These are phyloP conservation scores for Exophiala viscosa DNA, from an alignment of 2,329 filamentous ascomycete species.

Conservation along the genomic window DNA sequence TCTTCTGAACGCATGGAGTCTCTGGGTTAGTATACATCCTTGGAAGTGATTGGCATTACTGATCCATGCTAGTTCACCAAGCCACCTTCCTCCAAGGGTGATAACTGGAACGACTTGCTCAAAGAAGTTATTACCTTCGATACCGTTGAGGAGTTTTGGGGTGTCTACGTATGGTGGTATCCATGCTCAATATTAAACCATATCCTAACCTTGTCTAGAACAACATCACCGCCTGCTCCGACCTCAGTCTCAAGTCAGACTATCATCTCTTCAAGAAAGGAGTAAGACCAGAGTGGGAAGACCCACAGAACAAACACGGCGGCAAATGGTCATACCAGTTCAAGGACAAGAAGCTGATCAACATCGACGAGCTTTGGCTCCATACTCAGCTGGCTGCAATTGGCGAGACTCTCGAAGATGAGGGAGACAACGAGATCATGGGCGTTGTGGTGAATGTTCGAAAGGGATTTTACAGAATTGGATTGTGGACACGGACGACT, in stretches of 20 bases:
- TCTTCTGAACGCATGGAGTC: slow-evolving; percentile 93
- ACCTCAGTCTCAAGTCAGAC: slow-evolving; percentile 94
- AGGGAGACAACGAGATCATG: slow-evolving; percentile 90
- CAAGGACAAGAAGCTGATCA: slow-evolving; percentile 88
- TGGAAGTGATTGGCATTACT: slow-evolving; percentile 7
- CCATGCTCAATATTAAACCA: not conserved
- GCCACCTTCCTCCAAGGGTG: slow-evolving; percentile 58
- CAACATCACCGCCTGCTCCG: slow-evolving; percentile 94
- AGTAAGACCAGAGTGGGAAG: slow-evolving; percentile 97
- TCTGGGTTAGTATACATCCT: slow-evolving; percentile 66
- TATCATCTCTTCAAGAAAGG: slow-evolving; percentile 99
- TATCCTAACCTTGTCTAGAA: slow-evolving; percentile 58
- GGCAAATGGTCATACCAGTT: slow-evolving; percentile 99
- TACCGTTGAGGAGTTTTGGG: slow-evolving; percentile 99
- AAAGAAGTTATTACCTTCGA: slow-evolving; percentile 99
- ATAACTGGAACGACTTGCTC: slow-evolving; percentile 97
- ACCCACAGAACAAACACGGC: slow-evolving; percentile 96
- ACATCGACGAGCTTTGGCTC: slow-evolving; percentile 94
- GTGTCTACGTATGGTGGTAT: slow-evolving; percentile 76
- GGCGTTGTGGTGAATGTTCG: slow-evolving; percentile 98
- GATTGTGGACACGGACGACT: slow-evolving; percentile 93
- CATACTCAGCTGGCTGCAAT: slow-evolving; percentile 96
- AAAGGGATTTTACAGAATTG: slow-evolving; percentile 96
- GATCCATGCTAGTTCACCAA: slow-evolving; percentile 26
- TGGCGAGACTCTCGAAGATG: slow-evolving; percentile 93